These are phyloP conservation scores for Trichoderma aggressivum DNA, from an alignment of 2,329 filamentous ascomycete species.

Conservation along the genomic window DNA sequence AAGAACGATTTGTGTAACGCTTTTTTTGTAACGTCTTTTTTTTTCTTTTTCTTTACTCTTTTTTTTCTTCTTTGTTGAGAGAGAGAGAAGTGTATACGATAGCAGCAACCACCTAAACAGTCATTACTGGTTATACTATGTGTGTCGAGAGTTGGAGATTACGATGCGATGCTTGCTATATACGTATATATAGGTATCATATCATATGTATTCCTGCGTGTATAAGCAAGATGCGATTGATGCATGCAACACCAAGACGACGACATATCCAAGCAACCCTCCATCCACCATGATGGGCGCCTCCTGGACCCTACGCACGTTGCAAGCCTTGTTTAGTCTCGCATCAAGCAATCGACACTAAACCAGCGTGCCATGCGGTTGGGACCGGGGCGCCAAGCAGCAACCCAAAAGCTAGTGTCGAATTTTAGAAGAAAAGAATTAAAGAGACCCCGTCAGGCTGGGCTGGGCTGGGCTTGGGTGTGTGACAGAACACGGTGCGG, in stretches of 20 bases:
- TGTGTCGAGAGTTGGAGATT: neutral
- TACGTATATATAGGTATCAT: neutral
- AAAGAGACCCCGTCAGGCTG: neutral
- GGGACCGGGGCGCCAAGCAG: conserved; percentile 2
- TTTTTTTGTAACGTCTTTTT: conserved; percentile 9
- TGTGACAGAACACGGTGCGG: conserved; percentile 16
- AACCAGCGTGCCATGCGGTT: conserved; percentile 9
- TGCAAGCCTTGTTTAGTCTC: neutral
- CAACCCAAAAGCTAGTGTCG: neutral
- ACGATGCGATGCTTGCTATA: neutral
- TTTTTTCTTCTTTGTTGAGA: neutral
- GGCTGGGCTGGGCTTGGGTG: too few relatives aligned
- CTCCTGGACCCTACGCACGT: neutral
- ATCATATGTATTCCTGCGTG: neutral
- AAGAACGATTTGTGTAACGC: conserved; percentile 17
- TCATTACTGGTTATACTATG: conserved; percentile 18
- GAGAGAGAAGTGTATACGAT: conserved; percentile 12
- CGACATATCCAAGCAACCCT: neutral
- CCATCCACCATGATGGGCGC: neutral
- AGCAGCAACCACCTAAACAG: conserved; percentile 17
- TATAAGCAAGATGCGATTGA: neutral
- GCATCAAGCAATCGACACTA: neutral
- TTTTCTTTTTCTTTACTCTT: neutral
- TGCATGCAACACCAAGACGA: neutral
- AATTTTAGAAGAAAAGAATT: neutral